These are phyloP conservation scores for Trichoderma reesei DNA, from an alignment of 495 filamentous ascomycete genomes.

Conservation along the genomic window DNA sequence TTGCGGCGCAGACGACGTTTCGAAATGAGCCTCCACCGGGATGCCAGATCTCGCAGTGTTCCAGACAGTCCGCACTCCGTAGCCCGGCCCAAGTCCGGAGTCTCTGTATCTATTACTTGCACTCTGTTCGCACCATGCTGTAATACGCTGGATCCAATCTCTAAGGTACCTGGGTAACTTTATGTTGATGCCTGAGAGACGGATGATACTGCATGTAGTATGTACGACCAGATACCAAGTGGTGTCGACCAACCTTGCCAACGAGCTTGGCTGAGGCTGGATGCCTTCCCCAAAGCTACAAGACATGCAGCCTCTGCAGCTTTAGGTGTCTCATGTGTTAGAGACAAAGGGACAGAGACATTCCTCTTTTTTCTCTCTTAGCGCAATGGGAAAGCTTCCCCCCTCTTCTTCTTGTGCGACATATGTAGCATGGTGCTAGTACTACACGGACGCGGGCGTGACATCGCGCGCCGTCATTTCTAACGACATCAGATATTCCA, in stretches of 20 bases:
- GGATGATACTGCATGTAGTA: neutral
- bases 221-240: neutral
- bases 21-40: constrained; percentile 5
- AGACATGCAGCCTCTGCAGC: neutral
- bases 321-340: too few species aligned
- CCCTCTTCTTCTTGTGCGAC: too few species aligned
- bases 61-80: neutral
- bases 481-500: neutral
- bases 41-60: neutral
- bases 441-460: neutral
- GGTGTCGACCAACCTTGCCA: neutral
- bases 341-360: neutral
- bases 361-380: neutral
- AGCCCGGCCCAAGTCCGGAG: neutral
- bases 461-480: neutral
- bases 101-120: neutral
- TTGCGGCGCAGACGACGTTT: neutral
- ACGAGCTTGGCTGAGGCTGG: neutral
- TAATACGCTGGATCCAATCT: too few species aligned
- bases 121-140: too few species aligned
- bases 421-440: neutral
- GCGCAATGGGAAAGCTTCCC: too few species aligned
- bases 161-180: too few species aligned
- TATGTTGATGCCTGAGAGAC: neutral
- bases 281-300: too few species aligned